Evolutionary conservation across 345 rosid species (phyloP).

Genomic region (Camelina hispida): DNA sequence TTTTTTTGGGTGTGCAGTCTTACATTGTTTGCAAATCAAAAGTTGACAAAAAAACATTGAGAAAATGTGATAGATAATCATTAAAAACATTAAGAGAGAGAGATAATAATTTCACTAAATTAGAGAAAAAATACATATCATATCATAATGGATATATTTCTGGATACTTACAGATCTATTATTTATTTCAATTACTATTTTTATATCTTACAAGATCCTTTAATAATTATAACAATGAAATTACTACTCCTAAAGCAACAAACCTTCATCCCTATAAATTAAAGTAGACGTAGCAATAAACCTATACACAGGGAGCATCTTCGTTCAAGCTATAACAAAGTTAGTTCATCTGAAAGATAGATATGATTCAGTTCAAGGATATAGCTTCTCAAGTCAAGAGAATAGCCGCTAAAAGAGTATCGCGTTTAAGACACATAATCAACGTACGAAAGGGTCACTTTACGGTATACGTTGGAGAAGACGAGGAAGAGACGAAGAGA

Average conservation of each 20-base stretch:
- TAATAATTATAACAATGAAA: background rate
- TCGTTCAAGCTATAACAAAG: background rate
- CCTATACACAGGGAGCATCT: conserved; percentile 5
- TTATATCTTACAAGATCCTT: conserved; percentile 22
- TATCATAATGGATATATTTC: background rate
- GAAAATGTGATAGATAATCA: background rate
- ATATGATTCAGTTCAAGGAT: conserved; percentile 17
- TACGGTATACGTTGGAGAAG: conserved; percentile 31
- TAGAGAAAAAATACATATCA: background rate
- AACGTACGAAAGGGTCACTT: conserved; percentile 28
- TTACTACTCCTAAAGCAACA: conserved; percentile 22
- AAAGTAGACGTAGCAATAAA: background rate
- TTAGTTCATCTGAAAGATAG: conserved; percentile 2
- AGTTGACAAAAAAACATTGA: background rate
- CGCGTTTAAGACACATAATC: conserved; percentile 2
- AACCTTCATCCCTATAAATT: conserved; percentile 18
- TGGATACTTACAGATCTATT: conserved; percentile 12
- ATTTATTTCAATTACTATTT: conserved; percentile 5
- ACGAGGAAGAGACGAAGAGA: conserved; percentile 44
- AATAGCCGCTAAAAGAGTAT: background rate
- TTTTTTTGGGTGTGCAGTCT: background rate
- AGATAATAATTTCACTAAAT: background rate
- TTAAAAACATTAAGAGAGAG: background rate
- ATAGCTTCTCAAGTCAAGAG: conserved; percentile 7
- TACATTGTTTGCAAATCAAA: background rate